Evolutionary conservation across 768 basidiomycete genomes (phyloP).

Genomic region (Mycena venus): DNA sequence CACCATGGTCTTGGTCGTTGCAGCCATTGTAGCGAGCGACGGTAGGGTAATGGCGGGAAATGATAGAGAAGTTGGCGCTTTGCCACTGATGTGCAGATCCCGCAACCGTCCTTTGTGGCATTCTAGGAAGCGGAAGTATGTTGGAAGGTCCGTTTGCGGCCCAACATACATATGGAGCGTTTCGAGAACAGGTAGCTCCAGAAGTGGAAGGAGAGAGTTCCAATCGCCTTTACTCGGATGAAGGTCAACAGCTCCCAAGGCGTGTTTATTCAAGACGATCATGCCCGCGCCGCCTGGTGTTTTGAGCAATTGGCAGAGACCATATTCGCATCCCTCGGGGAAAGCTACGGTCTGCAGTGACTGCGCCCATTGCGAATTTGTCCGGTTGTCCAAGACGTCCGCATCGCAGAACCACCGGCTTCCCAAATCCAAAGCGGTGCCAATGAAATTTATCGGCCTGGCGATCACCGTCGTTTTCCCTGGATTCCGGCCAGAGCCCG

Average conservation of each 20-base stretch:
- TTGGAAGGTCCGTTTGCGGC: not conserved
- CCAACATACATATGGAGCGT: not conserved
- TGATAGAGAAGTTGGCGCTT: too few species aligned
- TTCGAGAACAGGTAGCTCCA: not conserved
- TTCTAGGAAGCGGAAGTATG: not conserved
- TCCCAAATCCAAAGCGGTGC: too few species aligned
- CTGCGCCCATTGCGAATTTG: not conserved
- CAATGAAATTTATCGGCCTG: too few species aligned
- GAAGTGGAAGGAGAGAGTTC: not conserved
- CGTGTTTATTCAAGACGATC: not conserved
- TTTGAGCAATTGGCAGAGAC: not conserved
- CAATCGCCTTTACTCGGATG: not conserved
- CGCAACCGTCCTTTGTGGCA: not conserved
- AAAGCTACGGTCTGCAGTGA: not conserved
- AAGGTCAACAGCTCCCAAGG: not conserved
- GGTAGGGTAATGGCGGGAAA: too few species aligned
- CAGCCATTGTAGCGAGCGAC: too few species aligned
- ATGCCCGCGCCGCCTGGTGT: not conserved
- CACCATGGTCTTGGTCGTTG: too few species aligned
- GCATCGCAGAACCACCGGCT: too few species aligned
- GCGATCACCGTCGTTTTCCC: not conserved
- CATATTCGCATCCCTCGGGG: too few species aligned
- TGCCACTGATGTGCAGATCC: not conserved
- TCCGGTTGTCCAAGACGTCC: not conserved
- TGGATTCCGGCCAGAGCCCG: not conserved